These are phyloP conservation scores for Leishmania aethiopica DNA, from an alignment of 208 protist species.

Conservation along the genomic window DNA sequence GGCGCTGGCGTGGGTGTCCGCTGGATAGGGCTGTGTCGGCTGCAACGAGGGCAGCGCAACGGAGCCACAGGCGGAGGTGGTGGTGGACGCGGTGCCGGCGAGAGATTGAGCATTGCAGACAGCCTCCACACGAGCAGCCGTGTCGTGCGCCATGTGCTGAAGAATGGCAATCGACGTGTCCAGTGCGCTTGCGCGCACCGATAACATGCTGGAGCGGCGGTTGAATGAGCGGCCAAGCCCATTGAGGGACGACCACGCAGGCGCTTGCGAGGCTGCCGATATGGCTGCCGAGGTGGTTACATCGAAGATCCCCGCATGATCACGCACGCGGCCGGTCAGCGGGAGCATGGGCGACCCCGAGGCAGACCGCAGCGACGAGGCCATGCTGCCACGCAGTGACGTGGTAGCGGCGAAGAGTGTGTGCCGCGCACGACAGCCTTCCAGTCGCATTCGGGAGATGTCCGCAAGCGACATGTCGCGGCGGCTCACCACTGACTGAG, in stretches of 20 bases:
- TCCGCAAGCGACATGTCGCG: conserved; percentile 33
- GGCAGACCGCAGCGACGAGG: conserved; percentile 8
- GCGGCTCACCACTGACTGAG: conserved; percentile 14
- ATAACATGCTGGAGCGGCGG: conserved; percentile 5
- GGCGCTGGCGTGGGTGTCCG: not conserved
- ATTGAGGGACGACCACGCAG: not conserved
- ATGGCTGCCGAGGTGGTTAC: not conserved
- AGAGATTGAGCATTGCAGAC: conserved; percentile 2
- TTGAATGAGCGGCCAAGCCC: not conserved
- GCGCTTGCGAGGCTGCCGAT: not conserved
- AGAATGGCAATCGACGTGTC: conserved; percentile 56
- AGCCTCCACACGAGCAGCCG: conserved; percentile 33
- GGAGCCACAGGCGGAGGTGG: not conserved
- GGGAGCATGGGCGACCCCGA: not conserved
- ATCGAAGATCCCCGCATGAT: not conserved
- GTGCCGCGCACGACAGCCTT: conserved; percentile 40
- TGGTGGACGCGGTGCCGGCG: not conserved
- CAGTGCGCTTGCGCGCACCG: conserved; percentile 19
- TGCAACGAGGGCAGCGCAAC: not conserved
- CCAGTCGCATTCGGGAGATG: conserved; percentile 44
- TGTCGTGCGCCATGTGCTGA: conserved; percentile 52
- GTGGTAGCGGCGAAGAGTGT: conserved; percentile 1
- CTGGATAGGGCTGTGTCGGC: not conserved
- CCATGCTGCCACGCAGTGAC: conserved; percentile 6
- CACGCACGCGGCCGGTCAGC: not conserved